Percentiles rank a stretch among this genome's conserved stretches.
Evolutionary conservation across 75 land plant genomes (phyloP).

Genomic region (Pseudotsuga menziesii): DNA sequence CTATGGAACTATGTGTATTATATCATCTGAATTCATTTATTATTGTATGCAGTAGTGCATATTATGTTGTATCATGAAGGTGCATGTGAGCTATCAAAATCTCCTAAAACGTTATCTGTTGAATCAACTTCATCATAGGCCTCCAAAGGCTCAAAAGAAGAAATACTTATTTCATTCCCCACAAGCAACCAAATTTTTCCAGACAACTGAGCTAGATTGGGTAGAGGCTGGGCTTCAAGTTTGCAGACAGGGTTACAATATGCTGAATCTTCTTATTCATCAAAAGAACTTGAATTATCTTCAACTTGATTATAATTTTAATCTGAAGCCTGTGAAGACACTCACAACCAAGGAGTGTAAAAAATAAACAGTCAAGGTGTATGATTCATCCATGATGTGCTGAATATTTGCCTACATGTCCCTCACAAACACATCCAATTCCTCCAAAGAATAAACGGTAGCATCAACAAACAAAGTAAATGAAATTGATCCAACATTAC

Average conservation of each 20-base stretch:
- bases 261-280: conserved; percentile 96
- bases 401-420: no score
- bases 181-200: conserved; percentile 95
- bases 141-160: conserved; percentile 99
- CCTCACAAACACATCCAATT: no score
- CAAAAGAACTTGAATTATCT: conserved; percentile 96
- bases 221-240: conserved; percentile 98
- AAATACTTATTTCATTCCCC: conserved; percentile 93
- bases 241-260: conserved; percentile 98
- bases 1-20: no score
- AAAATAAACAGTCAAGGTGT: conserved; percentile 21
- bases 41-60: no score
- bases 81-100: conserved; percentile 96
- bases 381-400: no score
- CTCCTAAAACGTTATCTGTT: conserved; percentile 91
- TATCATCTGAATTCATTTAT: no score
- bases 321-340: conserved; percentile 97
- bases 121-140: conserved; percentile 96
- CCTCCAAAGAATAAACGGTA: no score
- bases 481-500: no score
- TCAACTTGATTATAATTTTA: conserved; percentile 97
- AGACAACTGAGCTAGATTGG: conserved; percentile 98
- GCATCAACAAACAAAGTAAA: no score
- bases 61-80: conserved; percentile 30
- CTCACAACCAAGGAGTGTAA: conserved; percentile 97